Conservation (phyloP, 2,329 filamentous ascomycete genomes). For the Zarea fungicola region DNA sequence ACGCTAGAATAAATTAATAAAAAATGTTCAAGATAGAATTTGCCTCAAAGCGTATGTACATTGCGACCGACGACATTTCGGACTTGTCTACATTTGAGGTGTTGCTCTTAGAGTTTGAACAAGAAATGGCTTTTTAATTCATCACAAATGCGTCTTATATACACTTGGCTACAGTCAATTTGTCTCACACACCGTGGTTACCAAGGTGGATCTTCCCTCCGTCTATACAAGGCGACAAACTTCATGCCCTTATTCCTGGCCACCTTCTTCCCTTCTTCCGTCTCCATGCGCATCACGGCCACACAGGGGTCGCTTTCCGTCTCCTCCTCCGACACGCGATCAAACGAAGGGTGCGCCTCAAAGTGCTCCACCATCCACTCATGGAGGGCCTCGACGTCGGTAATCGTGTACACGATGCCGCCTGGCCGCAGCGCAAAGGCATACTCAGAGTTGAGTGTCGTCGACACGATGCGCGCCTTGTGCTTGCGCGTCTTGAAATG, state of each 20-base stretch:
- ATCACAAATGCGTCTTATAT: too few species aligned
- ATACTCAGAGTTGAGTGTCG: conserved; percentile 86
- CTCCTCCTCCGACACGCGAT: conserved; percentile 64
- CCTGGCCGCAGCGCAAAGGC: conserved; percentile 80
- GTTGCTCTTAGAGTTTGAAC: too few species aligned
- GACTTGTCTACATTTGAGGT: too few species aligned
- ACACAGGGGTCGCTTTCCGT: conserved; percentile 67
- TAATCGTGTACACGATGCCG: conserved; percentile 91
- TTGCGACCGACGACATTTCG: too few species aligned
- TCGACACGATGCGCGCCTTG: conserved; percentile 90
- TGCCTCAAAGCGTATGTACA: too few species aligned
- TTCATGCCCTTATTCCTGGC: conserved; percentile 84
- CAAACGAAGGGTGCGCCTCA: conserved; percentile 70
- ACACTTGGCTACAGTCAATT: too few species aligned
- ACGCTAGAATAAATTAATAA: too few species aligned
- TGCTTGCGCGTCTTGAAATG: conserved; percentile 98
- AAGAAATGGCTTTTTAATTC: too few species aligned
- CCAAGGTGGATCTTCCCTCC: conserved; percentile 77
- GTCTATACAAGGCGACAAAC: conserved; percentile 82
- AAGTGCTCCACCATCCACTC: conserved; percentile 91
- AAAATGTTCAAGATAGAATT: too few species aligned
- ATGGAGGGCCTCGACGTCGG: conserved; percentile 91
- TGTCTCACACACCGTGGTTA: too few species aligned
- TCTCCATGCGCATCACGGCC: conserved; percentile 70
- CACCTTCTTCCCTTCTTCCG: conserved; percentile 97